Evolutionary conservation across 768 basidiomycete genomes (phyloP).

Genomic region (Pleurotus platypus): DNA sequence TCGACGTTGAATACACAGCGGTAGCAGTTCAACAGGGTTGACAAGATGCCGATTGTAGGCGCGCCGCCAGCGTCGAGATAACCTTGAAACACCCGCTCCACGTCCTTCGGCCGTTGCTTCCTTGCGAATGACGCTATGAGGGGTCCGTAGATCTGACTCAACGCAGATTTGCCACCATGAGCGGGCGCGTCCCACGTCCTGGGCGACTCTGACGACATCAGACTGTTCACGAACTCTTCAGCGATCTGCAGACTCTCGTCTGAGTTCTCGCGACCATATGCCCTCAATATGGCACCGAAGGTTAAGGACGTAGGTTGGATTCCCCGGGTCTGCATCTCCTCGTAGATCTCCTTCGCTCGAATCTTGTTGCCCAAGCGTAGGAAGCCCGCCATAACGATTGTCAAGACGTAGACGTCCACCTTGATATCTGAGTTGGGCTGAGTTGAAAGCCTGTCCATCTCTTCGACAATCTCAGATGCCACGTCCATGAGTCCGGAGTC

Average conservation of each 20-base stretch:
- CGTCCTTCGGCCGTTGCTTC: slow-evolving; percentile 42
- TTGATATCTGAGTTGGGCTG: slow-evolving; percentile 33
- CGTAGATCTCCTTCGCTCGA: slow-evolving; percentile 62
- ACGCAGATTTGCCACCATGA: slow-evolving; percentile 35
- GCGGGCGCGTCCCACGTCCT: slow-evolving; percentile 35
- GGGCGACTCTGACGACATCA: slow-evolving; percentile 34
- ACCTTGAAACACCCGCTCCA: slow-evolving; percentile 52
- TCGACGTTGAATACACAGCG: slow-evolving; percentile 53
- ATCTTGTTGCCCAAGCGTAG: slow-evolving; percentile 49
- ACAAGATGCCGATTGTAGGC: slow-evolving; percentile 57
- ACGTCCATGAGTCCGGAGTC: slow-evolving; percentile 62
- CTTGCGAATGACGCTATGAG: slow-evolving; percentile 51
- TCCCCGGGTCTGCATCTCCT: slow-evolving; percentile 64
- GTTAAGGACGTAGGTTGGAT: slow-evolving; percentile 68
- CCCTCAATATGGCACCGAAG: slow-evolving; percentile 61
- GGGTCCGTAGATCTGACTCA: slow-evolving; percentile 59
- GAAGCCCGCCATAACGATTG: slow-evolving; percentile 73
- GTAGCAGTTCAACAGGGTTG: slow-evolving; percentile 70
- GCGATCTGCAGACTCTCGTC: slow-evolving; percentile 55
- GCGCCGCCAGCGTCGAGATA: slow-evolving; percentile 51
- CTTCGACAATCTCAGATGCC: slow-evolving; percentile 62
- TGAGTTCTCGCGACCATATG: slow-evolving; percentile 50
- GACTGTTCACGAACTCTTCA: slow-evolving; percentile 56
- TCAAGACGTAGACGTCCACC: slow-evolving; percentile 59
- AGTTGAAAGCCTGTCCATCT: slow-evolving; percentile 55